Evolutionary conservation across 2,329 filamentous ascomycete genomes (phyloP), one percentile per base, ranked within the genome.

Genomic region (Kalmusia sp.): DNA sequence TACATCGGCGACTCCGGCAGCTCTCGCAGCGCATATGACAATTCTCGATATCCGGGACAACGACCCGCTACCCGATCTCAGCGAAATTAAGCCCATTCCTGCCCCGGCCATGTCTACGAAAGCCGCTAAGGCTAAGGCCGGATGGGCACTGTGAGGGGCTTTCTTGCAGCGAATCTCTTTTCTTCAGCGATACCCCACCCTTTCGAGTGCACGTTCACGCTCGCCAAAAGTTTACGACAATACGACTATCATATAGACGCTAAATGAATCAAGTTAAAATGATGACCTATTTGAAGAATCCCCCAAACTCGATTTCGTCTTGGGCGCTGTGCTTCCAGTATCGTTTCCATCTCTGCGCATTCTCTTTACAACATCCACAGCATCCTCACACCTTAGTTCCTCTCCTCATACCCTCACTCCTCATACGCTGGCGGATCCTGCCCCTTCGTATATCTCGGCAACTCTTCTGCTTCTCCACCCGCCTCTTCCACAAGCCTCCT

Each of bases 21-120:
- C 56, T 15, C 54, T 74, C 39, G 53, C 64, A 4, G 54, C 64
- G 3, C 61, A 68, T 24, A 73, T 75, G 70, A 74, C 72, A 7
- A 65, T 73, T 33, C 69, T 75, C 39, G 68, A 74, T 34, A 70
- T 75, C 49, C 56, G 70, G 17, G 70, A 72, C 52, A 71, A 58
- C 35, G 72, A 73, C 38, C 65, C 70, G 0, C 57, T 71, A 6
- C 70, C 71, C 19, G 63, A 67, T 19, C 64, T 73, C 47, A 59
- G 52, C 55, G 65, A 72, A 25, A 60, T 67, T 46, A 72, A 70
- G 45, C 52, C 63, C 3, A 59, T 54, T 12, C 59, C 59, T n/a
- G 53, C 62, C 14, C 61, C 63, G 3, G 49, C 63, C 24, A 69
- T 70, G 34, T 68, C 69, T 8, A 73, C 71, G 12, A 72, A 70